Evolutionary conservation across 192 early-diverging fungal species (phyloP).

Genomic region (Gryganskiella cystojenkinii): DNA sequence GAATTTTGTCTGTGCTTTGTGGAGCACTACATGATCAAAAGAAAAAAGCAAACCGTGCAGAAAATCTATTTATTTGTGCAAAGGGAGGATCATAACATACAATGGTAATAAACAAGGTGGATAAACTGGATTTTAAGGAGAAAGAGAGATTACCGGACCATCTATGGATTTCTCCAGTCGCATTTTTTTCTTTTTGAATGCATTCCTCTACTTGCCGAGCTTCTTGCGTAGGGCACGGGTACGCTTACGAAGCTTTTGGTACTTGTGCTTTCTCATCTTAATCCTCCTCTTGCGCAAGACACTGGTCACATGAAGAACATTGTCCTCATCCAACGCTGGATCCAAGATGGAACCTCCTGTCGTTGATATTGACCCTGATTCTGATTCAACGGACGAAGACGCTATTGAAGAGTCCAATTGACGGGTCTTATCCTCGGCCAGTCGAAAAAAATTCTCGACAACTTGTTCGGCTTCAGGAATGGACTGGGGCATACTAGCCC

Average conservation of each 20-base stretch:
- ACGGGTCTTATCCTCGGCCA: slow-evolving; percentile 12
- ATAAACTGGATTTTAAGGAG: no score
- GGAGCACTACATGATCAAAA: no score
- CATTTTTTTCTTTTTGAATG: no score
- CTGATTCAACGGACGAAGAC: no score
- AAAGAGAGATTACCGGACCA: no score
- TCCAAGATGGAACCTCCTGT: slow-evolving; percentile 18
- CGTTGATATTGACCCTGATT: slow-evolving; percentile 1
- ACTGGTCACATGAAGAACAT: slow-evolving; percentile 70
- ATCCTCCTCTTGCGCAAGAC: slow-evolving; percentile 84
- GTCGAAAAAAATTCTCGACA: slow-evolving; percentile 18
- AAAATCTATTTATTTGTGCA: no score
- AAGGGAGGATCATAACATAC: no score
- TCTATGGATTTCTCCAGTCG: no score
- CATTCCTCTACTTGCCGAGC: slow-evolving; percentile 68
- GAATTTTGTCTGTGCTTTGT: no score
- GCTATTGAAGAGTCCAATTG: not conserved
- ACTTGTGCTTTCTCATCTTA: slow-evolving; percentile 98
- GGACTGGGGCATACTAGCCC: slow-evolving; percentile 24
- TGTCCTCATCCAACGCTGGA: slow-evolving; percentile 9
- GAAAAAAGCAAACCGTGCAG: no score
- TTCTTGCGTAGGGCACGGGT: slow-evolving; percentile 77
- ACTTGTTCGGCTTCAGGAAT: slow-evolving; percentile 19
- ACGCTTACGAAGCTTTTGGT: slow-evolving; percentile 85
- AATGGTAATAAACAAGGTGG: no score